Conservation (phyloP, 768 basidiomycete species). For the Naganishia friedmannii region DNA sequence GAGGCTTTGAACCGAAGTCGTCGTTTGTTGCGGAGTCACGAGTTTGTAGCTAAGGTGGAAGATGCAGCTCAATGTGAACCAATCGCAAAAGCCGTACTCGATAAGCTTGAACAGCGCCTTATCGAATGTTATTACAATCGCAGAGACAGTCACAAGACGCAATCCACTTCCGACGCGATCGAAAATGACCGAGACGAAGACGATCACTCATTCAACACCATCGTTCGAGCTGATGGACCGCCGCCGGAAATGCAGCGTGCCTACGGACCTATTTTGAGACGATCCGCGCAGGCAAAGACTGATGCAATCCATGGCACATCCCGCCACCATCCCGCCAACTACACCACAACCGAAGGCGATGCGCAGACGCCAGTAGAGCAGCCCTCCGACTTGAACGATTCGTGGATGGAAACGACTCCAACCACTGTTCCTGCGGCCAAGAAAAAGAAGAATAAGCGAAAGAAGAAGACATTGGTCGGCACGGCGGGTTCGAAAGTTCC, state of each 20-base stretch:
- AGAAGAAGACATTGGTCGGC: neutral
- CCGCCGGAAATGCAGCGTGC: neutral
- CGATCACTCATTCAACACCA: neutral
- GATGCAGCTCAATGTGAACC: neutral
- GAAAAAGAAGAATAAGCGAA: conserved; percentile 12
- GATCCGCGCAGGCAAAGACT: neutral
- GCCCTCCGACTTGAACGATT: neutral
- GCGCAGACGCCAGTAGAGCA: neutral
- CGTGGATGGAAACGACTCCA: conserved; percentile 2
- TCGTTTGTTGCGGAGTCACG: neutral
- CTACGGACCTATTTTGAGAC: neutral
- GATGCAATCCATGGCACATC: neutral
- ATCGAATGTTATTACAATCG: neutral
- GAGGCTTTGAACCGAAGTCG: neutral
- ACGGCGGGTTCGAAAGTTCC: neutral
- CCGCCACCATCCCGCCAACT: neutral
- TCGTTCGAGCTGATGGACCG: neutral
- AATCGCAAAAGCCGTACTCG: neutral
- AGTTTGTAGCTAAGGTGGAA: neutral
- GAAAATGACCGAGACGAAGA: neutral
- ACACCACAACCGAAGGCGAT: neutral
- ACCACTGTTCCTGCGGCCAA: neutral
- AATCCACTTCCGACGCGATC: neutral
- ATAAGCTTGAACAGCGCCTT: neutral
- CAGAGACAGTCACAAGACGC: neutral